Evolutionary conservation across 192 early-diverging fungal genomes (phyloP).

Genomic region (Coemansia sp.): DNA sequence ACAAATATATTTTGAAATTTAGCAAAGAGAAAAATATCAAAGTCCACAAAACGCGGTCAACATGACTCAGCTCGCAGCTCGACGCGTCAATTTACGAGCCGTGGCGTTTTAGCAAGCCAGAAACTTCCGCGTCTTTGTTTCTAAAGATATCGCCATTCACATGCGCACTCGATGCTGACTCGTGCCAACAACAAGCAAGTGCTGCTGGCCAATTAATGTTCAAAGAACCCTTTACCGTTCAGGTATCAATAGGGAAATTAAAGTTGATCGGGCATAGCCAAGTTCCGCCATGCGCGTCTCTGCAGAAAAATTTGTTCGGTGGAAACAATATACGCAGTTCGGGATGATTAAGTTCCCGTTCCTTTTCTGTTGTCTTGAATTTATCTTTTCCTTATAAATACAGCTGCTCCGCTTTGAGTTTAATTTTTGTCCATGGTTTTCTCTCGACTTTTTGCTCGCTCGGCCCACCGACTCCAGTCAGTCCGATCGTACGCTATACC

Average conservation of each 20-base stretch:
- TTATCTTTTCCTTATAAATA: not conserved
- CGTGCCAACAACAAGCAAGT: no score
- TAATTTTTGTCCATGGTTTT: not conserved
- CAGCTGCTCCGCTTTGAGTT: not conserved
- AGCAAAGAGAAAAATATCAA: not conserved
- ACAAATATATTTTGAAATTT: not conserved
- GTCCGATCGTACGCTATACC: constrained; percentile 41
- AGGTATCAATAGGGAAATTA: no score
- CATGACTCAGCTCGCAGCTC: not conserved
- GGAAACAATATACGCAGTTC: not conserved
- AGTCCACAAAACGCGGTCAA: not conserved
- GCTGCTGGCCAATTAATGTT: no score
- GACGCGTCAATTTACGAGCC: not conserved
- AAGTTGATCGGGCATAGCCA: no score
- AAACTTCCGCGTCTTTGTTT: no score
- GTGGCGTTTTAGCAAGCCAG: not conserved
- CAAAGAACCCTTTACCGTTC: no score
- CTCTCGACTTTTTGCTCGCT: not conserved
- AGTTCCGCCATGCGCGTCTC: no score
- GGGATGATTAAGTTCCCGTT: not conserved
- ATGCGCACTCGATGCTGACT: no score
- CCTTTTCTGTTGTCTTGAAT: not conserved
- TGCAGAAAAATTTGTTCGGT: not conserved
- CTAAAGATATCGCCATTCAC: no score
- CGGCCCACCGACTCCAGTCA: not conserved